These are phyloP conservation scores for Pisolithus orientalis DNA, from an alignment of 768 basidiomycete genomes.

Conservation along the genomic window DNA sequence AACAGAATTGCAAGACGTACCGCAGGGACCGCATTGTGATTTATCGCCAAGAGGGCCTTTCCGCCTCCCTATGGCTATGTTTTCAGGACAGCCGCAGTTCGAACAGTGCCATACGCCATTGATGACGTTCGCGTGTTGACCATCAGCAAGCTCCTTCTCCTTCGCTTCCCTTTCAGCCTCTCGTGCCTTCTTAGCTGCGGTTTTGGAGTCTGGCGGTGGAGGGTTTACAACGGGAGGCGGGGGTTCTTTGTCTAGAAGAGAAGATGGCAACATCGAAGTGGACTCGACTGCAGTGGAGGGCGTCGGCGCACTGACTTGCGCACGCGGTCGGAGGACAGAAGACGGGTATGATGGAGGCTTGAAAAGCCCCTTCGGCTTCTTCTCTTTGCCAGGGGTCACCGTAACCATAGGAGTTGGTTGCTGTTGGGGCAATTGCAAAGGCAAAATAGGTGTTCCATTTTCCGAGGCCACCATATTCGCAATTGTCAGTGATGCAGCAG, in stretches of 20 bases:
- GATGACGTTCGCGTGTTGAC: conserved; percentile 76
- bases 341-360: conserved; percentile 59
- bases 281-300: conserved; percentile 65
- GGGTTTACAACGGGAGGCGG: conserved; percentile 31
- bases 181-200: conserved; percentile 55
- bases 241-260: conserved; percentile 57
- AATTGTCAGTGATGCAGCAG: conserved; percentile 76
- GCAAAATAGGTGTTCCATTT: conserved; percentile 60
- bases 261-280: conserved; percentile 41
- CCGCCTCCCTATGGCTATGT: conserved; percentile 74
- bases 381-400: conserved; percentile 48
- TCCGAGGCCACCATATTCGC: conserved; percentile 91
- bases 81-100: conserved; percentile 89
- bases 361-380: conserved; percentile 66
- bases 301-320: conserved; percentile 53
- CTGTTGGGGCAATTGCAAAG: conserved; percentile 39
- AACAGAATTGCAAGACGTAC: conserved; percentile 32
- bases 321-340: conserved; percentile 53
- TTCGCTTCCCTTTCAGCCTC: conserved; percentile 80
- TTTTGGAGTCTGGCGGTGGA: conserved; percentile 41
- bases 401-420: conserved; percentile 26
- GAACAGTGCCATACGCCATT: conserved; percentile 93
- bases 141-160: conserved; percentile 76
- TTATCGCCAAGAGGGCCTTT: conserved; percentile 90
- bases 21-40: conserved; percentile 87